Base-by-base conservation (phyloP, 2,329 filamentous ascomycete species). In the Colletotrichum noveboracense region DNA sequence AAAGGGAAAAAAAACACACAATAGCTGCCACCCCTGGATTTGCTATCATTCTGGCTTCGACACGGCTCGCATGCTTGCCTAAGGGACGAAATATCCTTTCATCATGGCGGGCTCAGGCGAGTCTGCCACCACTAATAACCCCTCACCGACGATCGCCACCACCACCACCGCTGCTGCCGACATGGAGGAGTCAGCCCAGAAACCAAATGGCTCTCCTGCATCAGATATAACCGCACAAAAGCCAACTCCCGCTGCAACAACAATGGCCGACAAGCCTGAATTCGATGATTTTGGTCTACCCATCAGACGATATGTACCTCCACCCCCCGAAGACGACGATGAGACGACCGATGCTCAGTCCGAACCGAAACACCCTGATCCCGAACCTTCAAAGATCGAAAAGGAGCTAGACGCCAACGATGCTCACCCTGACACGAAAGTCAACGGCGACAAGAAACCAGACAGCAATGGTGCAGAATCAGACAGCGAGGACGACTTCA, bases 281-380 rank as follows among this genome's bases (percentile, higher is more conserved):
- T 85, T 92, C 75, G 93, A 95, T 82, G 93, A 95, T 78, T 95
- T 95, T 82, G 93, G 93, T 66, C 85, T 95, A 77, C 93, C 93
- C 21, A 89, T 93, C 77, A 88, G 87, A 81, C 90, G 88, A 79
- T 88, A 83, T 80, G 79, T 83, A 79, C 84, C 82, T 70, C 83
- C 85, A 36, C 62, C 76, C 13, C 66, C 69, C n/a, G 71, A 77
- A 56, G 74, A 70, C 52, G 66, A 70, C 16, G 76, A 77, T 64
- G 56, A 65, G 43, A 70, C 58, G 61, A 66, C 66, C 48, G 70
- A 74, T n/a, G 32, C 61, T 48, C 21, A 71, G 14, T 43, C 73
- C 21, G 60, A 60, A 48, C 52, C 60, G 55, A 61, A 77, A 38
- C 52, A 65, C 38, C 24, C 26, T n/a, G 65, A 32, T 21, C 10